A percentile compares a stretch with the other conserved stretches of the same genome.
phyloP scores from a whole-genome alignment of 2,329 filamentous ascomycete species.

The Hypoxylon sp. region DNA sequence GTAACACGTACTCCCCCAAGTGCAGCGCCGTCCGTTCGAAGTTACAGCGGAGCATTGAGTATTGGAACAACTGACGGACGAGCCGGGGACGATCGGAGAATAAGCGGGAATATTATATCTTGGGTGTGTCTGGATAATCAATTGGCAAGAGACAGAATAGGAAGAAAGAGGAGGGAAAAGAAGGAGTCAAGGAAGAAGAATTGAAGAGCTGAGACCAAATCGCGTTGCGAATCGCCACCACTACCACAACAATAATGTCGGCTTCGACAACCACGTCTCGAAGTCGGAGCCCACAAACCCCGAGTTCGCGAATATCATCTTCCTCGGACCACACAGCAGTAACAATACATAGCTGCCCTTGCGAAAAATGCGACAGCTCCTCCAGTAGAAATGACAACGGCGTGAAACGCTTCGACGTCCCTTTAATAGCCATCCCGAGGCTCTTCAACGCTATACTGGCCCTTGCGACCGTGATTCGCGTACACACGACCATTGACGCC shows the following conservation, averaged over 20 bases:
- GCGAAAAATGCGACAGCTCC: constrained; percentile 38
- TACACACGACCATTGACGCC: constrained; percentile 48
- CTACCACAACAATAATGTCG: constrained; percentile 34
- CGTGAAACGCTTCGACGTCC: constrained; percentile 45
- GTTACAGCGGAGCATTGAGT: constrained; percentile 13
- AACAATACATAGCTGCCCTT: constrained; percentile 37
- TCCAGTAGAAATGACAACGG: constrained; percentile 21
- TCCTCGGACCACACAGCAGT: constrained; percentile 31
- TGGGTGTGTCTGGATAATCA: background rate
- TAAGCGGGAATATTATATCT: background rate
- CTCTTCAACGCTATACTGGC: constrained; percentile 46
- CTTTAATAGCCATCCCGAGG: constrained; percentile 49
- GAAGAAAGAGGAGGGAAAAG: constrained; percentile 10
- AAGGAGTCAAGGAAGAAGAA: constrained; percentile 7
- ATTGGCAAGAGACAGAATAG: background rate
- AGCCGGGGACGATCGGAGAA: constrained; percentile 5
- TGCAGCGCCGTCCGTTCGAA: constrained; percentile 2
- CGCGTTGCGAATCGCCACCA: constrained; percentile 12
- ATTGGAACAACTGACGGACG: constrained; percentile 9
- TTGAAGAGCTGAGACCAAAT: constrained; percentile 1
- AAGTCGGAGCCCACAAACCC: constrained; percentile 44
- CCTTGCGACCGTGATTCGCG: constrained; percentile 47
- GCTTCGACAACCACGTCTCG: constrained; percentile 40
- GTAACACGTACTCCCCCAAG: constrained; percentile 2
- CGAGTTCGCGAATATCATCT: constrained; percentile 40